These are phyloP conservation scores for Wallacemonas sp. DNA, from an alignment of 208 protist species.

Conservation along the genomic window DNA sequence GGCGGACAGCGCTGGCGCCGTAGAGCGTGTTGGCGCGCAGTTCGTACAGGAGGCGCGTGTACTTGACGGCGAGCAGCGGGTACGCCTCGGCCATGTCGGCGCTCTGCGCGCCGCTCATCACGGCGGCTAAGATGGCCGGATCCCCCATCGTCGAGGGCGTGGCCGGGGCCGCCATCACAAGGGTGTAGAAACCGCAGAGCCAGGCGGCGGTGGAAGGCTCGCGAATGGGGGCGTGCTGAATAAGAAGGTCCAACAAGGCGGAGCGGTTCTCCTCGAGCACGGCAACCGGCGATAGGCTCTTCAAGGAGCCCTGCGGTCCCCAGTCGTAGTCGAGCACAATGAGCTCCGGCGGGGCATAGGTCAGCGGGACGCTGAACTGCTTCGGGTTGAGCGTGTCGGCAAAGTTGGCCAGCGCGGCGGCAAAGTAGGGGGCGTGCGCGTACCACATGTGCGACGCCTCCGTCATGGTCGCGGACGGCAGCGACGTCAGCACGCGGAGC, in stretches of 20 bases:
- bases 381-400: constrained; percentile 16
- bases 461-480: constrained; percentile 54
- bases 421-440: constrained; percentile 29
- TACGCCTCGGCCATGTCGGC: constrained; percentile 39
- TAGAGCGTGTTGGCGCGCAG: constrained; percentile 68
- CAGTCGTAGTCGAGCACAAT: constrained; percentile 62
- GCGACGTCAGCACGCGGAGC: constrained; percentile 61
- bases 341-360: constrained; percentile 57
- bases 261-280: constrained; percentile 54
- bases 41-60: constrained; percentile 75
- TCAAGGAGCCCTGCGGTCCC: constrained; percentile 18
- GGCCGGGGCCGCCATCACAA: constrained; percentile 10
- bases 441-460: constrained; percentile 57
- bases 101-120: constrained; percentile 69
- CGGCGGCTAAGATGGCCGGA: constrained; percentile 45
- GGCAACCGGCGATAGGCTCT: constrained; percentile 5
- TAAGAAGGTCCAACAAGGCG: constrained; percentile 83
- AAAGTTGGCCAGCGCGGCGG: constrained; percentile 14
- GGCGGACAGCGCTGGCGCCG: constrained; percentile 44
- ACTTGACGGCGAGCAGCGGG: constrained; percentile 79
- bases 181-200: constrained; percentile 54
- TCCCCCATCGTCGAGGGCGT: constrained; percentile 23
- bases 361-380: neutral
- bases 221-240: constrained; percentile 52
- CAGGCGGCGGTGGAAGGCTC: constrained; percentile 57